A percentile compares a stretch with the other conserved stretches of the same genome.
phyloP scores from a whole-genome alignment of 805 yeast species.

The Saitoella complicata region DNA sequence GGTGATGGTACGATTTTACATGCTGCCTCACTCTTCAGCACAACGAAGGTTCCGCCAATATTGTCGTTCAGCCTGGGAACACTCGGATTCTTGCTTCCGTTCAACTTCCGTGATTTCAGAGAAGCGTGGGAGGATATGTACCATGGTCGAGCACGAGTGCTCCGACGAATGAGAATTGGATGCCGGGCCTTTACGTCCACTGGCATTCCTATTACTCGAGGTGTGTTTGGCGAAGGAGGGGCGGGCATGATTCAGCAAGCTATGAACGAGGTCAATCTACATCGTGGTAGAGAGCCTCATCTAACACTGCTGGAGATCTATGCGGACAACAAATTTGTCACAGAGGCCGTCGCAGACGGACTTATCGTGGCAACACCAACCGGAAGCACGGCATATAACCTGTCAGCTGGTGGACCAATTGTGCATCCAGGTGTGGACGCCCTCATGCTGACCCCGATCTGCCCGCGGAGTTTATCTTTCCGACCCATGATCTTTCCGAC shows the following conservation, averaged over 20 bases:
- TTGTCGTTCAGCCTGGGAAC: slow-evolving; percentile 58
- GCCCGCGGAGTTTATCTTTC: slow-evolving; percentile 19
- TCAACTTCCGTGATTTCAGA: slow-evolving; percentile 24
- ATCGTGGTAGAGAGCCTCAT: slow-evolving; percentile 7
- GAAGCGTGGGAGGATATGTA: no score
- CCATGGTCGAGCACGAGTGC: no score
- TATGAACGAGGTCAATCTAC: slow-evolving; percentile 5
- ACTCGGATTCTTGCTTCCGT: slow-evolving; percentile 64
- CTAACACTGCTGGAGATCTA: not conserved
- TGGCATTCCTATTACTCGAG: slow-evolving; percentile 1
- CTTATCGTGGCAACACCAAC: slow-evolving; percentile 49
- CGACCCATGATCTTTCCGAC: no score
- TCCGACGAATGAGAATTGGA: no score
- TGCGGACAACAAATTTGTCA: not conserved
- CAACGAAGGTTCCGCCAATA: slow-evolving; percentile 70
- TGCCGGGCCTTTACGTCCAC: slow-evolving; percentile 19
- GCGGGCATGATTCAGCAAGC: slow-evolving; percentile 9
- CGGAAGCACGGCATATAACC: slow-evolving; percentile 84
- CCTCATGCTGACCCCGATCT: slow-evolving; percentile 83
- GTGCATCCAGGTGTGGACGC: slow-evolving; percentile 92
- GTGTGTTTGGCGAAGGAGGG: not conserved
- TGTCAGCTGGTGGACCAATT: slow-evolving; percentile 88
- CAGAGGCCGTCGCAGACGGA: slow-evolving; percentile 36
- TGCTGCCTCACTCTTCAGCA: slow-evolving; percentile 46
- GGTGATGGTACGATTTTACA: slow-evolving; percentile 87